Percentiles rank a stretch among this genome's conserved stretches.
These are phyloP conservation scores for Penicillium sp. DNA, from an alignment of 2,329 filamentous ascomycete species.

Conservation along the genomic window DNA sequence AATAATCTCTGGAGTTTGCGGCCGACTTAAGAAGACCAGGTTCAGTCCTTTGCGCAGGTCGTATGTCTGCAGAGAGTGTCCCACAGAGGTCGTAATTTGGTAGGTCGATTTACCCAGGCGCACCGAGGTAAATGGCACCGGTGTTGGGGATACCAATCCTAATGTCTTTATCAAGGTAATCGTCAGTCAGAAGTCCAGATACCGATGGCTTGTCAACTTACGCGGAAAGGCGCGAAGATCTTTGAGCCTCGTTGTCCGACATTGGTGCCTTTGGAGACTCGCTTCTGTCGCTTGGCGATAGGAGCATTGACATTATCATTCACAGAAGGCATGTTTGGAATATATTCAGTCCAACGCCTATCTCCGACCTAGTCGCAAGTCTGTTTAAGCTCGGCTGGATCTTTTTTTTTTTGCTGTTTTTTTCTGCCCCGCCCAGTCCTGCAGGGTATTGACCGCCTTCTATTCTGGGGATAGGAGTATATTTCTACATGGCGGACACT, in stretches of 20 bases:
- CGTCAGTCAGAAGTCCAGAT: conserved; percentile 10
- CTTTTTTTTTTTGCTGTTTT: conserved; percentile 10
- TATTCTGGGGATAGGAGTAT: neutral
- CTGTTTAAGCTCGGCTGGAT: neutral
- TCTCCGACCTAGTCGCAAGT: too few relatives aligned
- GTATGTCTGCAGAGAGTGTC: conserved; percentile 89
- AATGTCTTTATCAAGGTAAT: conserved; percentile 67
- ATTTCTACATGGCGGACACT: too few relatives aligned
- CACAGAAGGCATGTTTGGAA: conserved; percentile 47
- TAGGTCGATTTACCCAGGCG: conserved; percentile 93
- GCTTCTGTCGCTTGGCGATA: conserved; percentile 75
- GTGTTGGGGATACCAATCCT: conserved; percentile 86
- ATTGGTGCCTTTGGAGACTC: conserved; percentile 44
- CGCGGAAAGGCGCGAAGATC: conserved; percentile 91
- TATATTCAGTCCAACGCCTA: too few relatives aligned
- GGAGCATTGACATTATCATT: conserved; percentile 61
- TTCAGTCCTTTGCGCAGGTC: conserved; percentile 88
- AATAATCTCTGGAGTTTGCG: conserved; percentile 81
- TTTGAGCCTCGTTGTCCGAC: conserved; percentile 60
- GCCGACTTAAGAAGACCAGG: conserved; percentile 88
- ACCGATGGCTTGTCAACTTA: conserved; percentile 50
- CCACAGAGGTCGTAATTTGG: conserved; percentile 94
- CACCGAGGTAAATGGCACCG: conserved; percentile 84
- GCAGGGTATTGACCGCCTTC: conserved; percentile 2
- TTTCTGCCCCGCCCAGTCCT: conserved; percentile 12